A percentile compares a stretch with the other conserved stretches of the same genome.
phyloP scores from a whole-genome alignment of 768 basidiomycete genomes.

The Tephrocybe rancida region DNA sequence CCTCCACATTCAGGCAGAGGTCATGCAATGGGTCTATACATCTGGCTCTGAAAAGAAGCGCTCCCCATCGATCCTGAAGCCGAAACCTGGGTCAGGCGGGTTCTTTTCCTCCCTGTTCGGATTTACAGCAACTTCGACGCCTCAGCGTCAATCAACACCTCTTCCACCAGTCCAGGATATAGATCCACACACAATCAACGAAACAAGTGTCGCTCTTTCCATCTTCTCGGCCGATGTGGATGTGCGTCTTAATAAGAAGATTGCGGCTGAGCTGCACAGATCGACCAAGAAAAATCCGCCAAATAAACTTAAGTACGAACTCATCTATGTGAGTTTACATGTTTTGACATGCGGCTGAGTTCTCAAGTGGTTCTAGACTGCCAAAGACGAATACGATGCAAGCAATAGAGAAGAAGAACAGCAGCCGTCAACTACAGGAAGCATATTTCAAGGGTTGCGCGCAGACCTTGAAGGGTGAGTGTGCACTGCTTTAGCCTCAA shows the following conservation, averaged over 20 bases:
- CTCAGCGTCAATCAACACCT: constrained; percentile 37
- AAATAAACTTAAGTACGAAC: constrained; percentile 66
- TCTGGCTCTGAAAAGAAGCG: constrained; percentile 63
- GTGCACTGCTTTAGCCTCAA: neutral
- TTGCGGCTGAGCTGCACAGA: constrained; percentile 74
- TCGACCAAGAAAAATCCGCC: constrained; percentile 97
- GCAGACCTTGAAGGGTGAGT: constrained; percentile 83
- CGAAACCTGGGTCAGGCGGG: constrained; percentile 34
- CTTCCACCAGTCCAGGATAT: constrained; percentile 32
- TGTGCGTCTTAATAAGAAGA: constrained; percentile 65
- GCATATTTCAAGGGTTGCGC: constrained; percentile 84
- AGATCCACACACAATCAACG: constrained; percentile 42
- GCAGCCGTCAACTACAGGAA: constrained; percentile 63
- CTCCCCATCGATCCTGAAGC: constrained; percentile 30
- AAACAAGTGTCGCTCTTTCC: constrained; percentile 60
- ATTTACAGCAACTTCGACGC: constrained; percentile 36
- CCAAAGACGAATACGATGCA: constrained; percentile 78
- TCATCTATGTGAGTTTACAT: constrained; percentile 73
- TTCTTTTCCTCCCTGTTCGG: constrained; percentile 55
- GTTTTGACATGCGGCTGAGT: neutral
- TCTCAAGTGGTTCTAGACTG: constrained; percentile 52
- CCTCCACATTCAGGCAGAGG: constrained; percentile 76
- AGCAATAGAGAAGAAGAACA: constrained; percentile 69
- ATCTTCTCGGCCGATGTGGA: constrained; percentile 70
- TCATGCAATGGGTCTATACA: constrained; percentile 79